phyloP scores from a whole-genome alignment of 2,329 filamentous ascomycete species.

The Arthroderma sp. region DNA sequence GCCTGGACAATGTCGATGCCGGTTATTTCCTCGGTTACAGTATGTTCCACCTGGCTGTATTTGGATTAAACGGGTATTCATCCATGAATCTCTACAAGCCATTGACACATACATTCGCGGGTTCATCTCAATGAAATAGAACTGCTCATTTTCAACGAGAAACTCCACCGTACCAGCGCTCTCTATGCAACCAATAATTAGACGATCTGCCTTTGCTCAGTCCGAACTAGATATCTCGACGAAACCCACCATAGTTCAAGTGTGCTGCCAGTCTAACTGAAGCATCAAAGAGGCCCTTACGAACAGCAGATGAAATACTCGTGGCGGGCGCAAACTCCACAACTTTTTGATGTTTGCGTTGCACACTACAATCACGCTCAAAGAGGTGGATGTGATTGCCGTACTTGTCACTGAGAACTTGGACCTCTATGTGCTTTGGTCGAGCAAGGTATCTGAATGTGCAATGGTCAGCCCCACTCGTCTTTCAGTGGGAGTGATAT shows the following conservation, averaged over 20 bases:
- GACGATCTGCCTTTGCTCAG: too few species aligned
- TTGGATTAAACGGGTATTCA: too few species aligned
- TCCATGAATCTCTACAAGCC: too few species aligned
- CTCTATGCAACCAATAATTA: too few species aligned
- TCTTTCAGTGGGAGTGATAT: too few species aligned
- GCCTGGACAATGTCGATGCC: conserved; percentile 97
- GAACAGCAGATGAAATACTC: conserved; percentile 70
- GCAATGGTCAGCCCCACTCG: too few species aligned
- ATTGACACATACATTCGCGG: conserved; percentile 52
- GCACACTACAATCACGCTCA: conserved; percentile 98
- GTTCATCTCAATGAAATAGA: conserved; percentile 99
- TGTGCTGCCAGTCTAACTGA: conserved; percentile 89
- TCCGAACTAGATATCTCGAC: too few species aligned
- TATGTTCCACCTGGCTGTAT: conserved; percentile 78
- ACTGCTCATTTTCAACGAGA: conserved; percentile 88
- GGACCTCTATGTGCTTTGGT: conserved; percentile 98
- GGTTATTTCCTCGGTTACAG: conserved; percentile 97
- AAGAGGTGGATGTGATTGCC: conserved; percentile 97
- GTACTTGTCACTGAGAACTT: conserved; percentile 92
- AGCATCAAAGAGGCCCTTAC: conserved; percentile 78
- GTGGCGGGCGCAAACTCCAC: conserved; percentile 96
- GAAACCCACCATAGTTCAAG: conserved; percentile 65
- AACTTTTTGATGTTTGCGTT: conserved; percentile 97
- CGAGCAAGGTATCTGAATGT: conserved; percentile 53
- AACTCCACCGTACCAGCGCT: conserved; percentile 98